phyloP scores from a whole-genome alignment of 345 rosid species.

The Hirschfeldia incana region DNA sequence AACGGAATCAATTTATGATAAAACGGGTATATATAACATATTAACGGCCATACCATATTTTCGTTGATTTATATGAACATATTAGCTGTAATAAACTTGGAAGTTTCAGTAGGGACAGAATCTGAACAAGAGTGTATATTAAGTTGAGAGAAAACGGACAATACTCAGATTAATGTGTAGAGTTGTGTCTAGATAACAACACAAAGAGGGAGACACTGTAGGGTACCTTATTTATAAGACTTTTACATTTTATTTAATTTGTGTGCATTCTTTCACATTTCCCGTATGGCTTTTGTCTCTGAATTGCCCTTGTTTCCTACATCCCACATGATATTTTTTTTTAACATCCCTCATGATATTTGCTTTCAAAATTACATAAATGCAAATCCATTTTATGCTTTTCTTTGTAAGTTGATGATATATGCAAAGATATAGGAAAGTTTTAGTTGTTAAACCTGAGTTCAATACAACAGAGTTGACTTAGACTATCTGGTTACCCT shows the following conservation, averaged over 20 bases:
- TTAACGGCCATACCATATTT: constrained; percentile 11
- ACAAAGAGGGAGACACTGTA: constrained; percentile 35
- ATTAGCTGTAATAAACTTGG: constrained; percentile 33
- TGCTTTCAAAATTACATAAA: neutral
- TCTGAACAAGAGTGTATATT: constrained; percentile 15
- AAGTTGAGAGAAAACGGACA: constrained; percentile 26
- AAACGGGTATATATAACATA: constrained; percentile 17
- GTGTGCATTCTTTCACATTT: constrained; percentile 13
- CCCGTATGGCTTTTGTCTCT: constrained; percentile 29
- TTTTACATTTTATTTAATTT: constrained; percentile 3
- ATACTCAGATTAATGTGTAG: constrained; percentile 7
- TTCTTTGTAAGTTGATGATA: neutral
- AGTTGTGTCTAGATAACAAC: constrained; percentile 20
- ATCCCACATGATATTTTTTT: constrained; percentile 39
- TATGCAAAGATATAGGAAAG: neutral
- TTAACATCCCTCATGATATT: constrained; percentile 42
- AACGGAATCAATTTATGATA: constrained; percentile 23
- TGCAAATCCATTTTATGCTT: neutral
- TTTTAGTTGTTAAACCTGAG: neutral
- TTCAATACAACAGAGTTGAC: neutral
- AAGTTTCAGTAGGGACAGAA: constrained; percentile 37
- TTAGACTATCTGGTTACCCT: neutral
- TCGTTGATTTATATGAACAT: constrained; percentile 5
- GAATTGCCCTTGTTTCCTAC: constrained; percentile 31
- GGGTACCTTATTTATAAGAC: constrained; percentile 28